phyloP scores from a whole-genome alignment of 139 green algal species.

The Chlamydomonas sphaeroides region DNA sequence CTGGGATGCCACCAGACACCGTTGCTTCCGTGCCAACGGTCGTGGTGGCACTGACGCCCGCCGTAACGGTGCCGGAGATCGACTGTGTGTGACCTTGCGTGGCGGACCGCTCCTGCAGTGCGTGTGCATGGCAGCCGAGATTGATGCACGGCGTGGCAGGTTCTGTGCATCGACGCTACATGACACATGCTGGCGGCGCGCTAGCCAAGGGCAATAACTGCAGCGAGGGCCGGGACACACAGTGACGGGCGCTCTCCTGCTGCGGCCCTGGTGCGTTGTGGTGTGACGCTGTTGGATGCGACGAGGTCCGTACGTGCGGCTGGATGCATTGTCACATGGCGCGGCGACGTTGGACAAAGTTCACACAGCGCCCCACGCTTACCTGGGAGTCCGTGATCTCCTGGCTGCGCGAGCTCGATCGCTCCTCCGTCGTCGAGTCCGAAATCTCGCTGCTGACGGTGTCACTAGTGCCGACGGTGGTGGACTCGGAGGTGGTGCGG shows the following conservation, averaged over 20 bases:
- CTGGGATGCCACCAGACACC: background rate
- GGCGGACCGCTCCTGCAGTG: background rate
- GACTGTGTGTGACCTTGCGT: background rate
- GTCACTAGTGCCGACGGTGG: background rate
- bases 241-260: background rate
- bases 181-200: too few species aligned
- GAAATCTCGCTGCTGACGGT: background rate
- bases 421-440: background rate
- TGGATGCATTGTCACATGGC: background rate
- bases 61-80: background rate
- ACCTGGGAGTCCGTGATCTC: slow-evolving; percentile 3
- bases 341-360: background rate
- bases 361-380: background rate
- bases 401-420: background rate
- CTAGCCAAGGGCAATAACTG: too few species aligned
- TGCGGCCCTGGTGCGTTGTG: background rate
- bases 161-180: too few species aligned
- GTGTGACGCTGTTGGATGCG: background rate
- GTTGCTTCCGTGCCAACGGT: background rate
- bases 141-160: background rate
- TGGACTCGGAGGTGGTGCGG: background rate
- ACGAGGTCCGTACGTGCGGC: background rate
- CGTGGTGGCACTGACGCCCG: background rate
- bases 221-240: too few species aligned
- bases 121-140: background rate